A percentile compares a stretch with the other conserved stretches of the same genome.
phyloP scores from a whole-genome alignment of 768 basidiomycete genomes.

The Leccinum rimulosum region DNA sequence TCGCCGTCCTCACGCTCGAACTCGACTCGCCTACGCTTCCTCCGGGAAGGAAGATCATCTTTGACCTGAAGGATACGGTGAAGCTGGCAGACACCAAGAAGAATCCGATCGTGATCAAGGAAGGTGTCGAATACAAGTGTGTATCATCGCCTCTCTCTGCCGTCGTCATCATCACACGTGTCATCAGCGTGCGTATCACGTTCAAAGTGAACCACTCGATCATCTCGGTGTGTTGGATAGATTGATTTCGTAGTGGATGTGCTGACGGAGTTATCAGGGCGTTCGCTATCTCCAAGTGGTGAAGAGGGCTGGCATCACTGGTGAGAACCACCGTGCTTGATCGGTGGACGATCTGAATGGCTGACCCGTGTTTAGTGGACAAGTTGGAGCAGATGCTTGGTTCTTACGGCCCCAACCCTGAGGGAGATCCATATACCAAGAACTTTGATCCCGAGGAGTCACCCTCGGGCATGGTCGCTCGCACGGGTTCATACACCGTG shows the following conservation, averaged over 20 bases:
- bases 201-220: conserved; percentile 91
- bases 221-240: conserved; percentile 56
- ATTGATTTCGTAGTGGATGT: neutral
- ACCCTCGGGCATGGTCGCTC: conserved; percentile 80
- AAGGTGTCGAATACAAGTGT: conserved; percentile 88
- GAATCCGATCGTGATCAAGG: conserved; percentile 75
- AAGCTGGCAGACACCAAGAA: conserved; percentile 62
- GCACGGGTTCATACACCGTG: conserved; percentile 75
- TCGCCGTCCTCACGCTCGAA: conserved; percentile 73
- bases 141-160: neutral
- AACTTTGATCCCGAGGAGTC: conserved; percentile 73
- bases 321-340: conserved; percentile 37
- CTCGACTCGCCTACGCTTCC: conserved; percentile 74
- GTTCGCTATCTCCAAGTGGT: conserved; percentile 88
- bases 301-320: conserved; percentile 72
- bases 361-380: conserved; percentile 57
- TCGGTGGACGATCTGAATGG: neutral
- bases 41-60: conserved; percentile 54
- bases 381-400: conserved; percentile 94
- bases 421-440: conserved; percentile 65
- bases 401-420: conserved; percentile 78
- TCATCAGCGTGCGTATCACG: conserved; percentile 65
- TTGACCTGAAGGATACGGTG: conserved; percentile 57
- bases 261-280: conserved; percentile 47
- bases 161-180: conserved; percentile 3